A percentile compares a stretch with the other conserved stretches of the same genome.
Evolutionary conservation across 306 rosid species (phyloP).

Genomic region (Chamaecrista fasciculata): DNA sequence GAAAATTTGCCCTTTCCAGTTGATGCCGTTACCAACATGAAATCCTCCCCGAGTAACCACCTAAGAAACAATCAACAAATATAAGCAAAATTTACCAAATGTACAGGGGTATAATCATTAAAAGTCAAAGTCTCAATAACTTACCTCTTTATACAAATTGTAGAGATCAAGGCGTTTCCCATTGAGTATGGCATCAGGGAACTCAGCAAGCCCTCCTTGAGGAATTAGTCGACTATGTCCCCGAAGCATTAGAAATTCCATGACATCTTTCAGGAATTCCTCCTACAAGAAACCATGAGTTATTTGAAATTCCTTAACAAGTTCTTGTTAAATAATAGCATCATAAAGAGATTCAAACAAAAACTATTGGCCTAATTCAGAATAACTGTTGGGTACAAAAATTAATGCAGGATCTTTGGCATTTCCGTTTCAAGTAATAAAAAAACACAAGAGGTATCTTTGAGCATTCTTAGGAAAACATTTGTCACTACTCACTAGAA

Average conservation of each 20-base stretch:
- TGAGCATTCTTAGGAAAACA: background rate
- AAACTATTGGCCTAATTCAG: background rate
- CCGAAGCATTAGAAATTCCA: slow-evolving; percentile 91
- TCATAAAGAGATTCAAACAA: background rate
- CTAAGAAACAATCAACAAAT: slow-evolving; percentile 38
- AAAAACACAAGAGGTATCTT: background rate
- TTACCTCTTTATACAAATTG: slow-evolving; percentile 96
- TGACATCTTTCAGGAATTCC: slow-evolving; percentile 93
- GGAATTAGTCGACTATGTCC: slow-evolving; percentile 92
- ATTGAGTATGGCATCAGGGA: slow-evolving; percentile 98
- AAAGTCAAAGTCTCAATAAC: slow-evolving; percentile 12
- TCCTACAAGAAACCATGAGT: slow-evolving; percentile 47
- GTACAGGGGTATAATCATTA: background rate
- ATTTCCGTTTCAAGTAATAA: background rate
- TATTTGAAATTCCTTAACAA: background rate
- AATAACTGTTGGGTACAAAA: background rate
- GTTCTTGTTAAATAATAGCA: slow-evolving; percentile 12
- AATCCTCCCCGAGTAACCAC: slow-evolving; percentile 99
- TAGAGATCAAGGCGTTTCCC: slow-evolving; percentile 98
- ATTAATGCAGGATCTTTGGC: background rate
- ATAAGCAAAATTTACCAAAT: slow-evolving; percentile 18
- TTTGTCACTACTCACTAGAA: background rate
- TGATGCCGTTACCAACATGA: slow-evolving; percentile 99
- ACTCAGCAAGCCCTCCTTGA: slow-evolving; percentile 87
- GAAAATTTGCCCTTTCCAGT: slow-evolving; percentile 99